Percentiles rank a stretch among this genome's conserved stretches.
phyloP scores from a whole-genome alignment of 2,329 filamentous ascomycete species.

The Phialophora chinensis region DNA sequence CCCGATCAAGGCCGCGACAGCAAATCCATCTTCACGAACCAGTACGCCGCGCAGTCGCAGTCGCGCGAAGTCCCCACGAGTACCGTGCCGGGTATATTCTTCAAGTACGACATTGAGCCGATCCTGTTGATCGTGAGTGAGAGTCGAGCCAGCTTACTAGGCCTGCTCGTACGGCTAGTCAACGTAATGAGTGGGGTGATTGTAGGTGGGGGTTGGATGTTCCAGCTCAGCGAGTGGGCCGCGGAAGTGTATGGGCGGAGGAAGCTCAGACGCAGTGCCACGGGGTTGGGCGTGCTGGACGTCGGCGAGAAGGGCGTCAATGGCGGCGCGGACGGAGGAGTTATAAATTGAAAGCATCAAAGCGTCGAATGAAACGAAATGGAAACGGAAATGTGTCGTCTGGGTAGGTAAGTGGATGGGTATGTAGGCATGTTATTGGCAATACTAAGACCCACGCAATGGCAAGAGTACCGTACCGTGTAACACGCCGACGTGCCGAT shows the following conservation, averaged over 20 bases:
- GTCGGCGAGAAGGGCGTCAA: conserved; percentile 20
- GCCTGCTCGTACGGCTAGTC: conserved; percentile 79
- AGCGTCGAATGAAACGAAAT: neutral
- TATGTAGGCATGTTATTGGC: neutral
- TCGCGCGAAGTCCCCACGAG: conserved; percentile 72
- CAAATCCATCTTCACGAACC: conserved; percentile 84
- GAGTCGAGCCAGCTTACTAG: conserved; percentile 74
- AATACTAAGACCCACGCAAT: neutral
- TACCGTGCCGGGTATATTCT: conserved; percentile 85
- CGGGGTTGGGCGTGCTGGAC: conserved; percentile 29
- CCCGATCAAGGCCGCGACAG: conserved; percentile 41
- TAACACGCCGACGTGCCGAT: no score
- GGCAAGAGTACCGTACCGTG: no score
- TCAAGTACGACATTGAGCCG: conserved; percentile 99
- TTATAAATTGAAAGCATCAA: conserved; percentile 21
- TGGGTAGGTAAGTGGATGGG: neutral
- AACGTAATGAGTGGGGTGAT: conserved; percentile 91
- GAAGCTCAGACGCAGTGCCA: conserved; percentile 45
- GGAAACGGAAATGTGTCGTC: neutral
- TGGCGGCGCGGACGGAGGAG: conserved; percentile 53
- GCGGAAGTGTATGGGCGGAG: conserved; percentile 56
- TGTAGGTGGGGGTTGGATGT: conserved; percentile 93
- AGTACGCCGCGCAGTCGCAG: conserved; percentile 96
- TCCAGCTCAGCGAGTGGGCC: conserved; percentile 80
- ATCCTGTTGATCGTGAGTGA: conserved; percentile 87